Base-by-base conservation (phyloP, 192 early-diverging fungal genomes). In the Entomortierella parvispora region DNA sequence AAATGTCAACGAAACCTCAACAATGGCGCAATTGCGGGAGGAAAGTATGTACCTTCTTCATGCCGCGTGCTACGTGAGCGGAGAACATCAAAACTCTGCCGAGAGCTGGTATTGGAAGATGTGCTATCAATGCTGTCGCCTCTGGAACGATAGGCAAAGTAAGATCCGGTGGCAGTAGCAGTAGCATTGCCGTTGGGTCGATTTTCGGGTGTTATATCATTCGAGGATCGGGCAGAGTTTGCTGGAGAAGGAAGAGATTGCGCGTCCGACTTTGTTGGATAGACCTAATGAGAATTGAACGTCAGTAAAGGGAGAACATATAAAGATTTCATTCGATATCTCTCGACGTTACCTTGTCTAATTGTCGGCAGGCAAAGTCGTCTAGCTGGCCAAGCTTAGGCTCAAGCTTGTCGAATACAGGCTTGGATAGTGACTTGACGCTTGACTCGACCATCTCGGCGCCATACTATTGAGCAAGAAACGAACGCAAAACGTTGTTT, bases 381-480 rank as follows among this genome's bases (percentile, higher is more conserved):
- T 95, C 92, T 33, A 93, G 77, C 22, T 84, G 84, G 5, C 77
- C 83, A 58, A 91, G 83, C 22, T 82, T 86, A 9, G 89, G 87
- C 67, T 91, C 91, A 17, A 96, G 82, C 31, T 88, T 91, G 52
- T 88, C 89, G 55, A 89, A 86, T 22, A 97, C 86, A 23, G 91
- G 90, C 67, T 87, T 82, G 65, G 89, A 89, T 61, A 96, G 83
- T 9, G 83, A 85, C 55, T 87, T 88, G 22, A 92, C 89, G 11
- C 89, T 86, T 14, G 88, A 90, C 67, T 95, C 95, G 17, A 95
- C 90, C 65, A 89, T 89, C 62, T 90, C 88, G 26, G 90, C 90
- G 31, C 90, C 89, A 65, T 88, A 90, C 74, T 89, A 49, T 12
- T 15, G 23, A 29, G 17, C 11, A 60, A 33, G n/a, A 10, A 40